Base-by-base conservation (phyloP, 2,329 filamentous ascomycete genomes). In the Clarireedia paspali region DNA sequence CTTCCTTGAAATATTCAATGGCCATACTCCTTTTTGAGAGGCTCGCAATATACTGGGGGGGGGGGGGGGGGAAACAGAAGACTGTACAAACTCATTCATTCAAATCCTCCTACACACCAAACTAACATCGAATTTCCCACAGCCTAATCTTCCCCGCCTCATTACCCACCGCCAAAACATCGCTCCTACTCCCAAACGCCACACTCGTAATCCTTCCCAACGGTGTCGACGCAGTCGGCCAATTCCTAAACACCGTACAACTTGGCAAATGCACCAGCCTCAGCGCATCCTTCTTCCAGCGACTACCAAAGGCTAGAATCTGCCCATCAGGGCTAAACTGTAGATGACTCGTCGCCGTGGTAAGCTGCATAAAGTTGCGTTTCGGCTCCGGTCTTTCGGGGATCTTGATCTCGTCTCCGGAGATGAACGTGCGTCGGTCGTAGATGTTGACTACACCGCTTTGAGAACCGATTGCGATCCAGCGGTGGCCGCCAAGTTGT, bases 201-300 rank as follows among this genome's bases (percentile, higher is more conserved):
- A 91, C 81, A 1, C 83, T 78, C 2, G 89, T 88, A 62, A 97
- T 84, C 57, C 90, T 80, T 0, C 94, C 94, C 59, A 99, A 73
- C 0, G 91, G 91, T 56, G 94, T 99, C 70, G 88, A 85, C 61
- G 84, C 82, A 53, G 92, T 99, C 24, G 94, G 94, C 94, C 94
- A 99, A 72, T 99, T 99, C 66, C 86, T 84, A 77, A 94, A 99
- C 20, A 97, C 89, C 1, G 91, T 96, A 71, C 91, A 96, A 63
- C 83, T 91, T 0, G 92, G 91, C 63, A 99, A 74, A 71, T 99
- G 94, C 34, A 92, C 90, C 62, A 99, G 74, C 66, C 88, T 80
- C 70, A 99, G 74, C 0, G 91, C 89, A 72, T 96, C 91, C 69
- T 87, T 87, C 78, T 96, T 95, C 79, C 88, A 88, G 60, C 82